Evolutionary conservation across 2,329 filamentous ascomycete species (phyloP), one percentile per base, ranked within the genome.

Genomic region (Bimuria novae-zelandiae): DNA sequence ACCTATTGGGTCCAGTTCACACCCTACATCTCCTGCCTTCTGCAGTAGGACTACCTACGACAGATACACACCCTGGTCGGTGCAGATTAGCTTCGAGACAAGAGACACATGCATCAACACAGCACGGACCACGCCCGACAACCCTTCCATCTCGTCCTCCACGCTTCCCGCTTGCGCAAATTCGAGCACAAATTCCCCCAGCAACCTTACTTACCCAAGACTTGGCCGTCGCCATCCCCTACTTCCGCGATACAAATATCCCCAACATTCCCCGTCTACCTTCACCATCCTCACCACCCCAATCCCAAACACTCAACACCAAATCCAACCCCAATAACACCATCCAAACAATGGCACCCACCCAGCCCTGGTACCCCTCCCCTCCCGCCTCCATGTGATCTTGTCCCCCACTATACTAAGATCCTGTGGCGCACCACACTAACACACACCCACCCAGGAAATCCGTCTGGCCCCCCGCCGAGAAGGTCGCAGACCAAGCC

Each of bases 361-460:
- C 66, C 86, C 81, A 17, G 90, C 75, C 41, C 71, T 76, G 43
- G 75, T 76, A 54, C 75, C 74, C 51, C 64, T 60, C 14, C 27
- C 27, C 27, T 30, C 27, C 7, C 27, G 7, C 27, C 12, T 30
- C 27, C 27, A 7, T 30, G 12, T 30, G 7, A 7, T 7, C 27
- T 30, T 7, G 7, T 30, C 27, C 27, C 12, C 27, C n/a, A n/a
- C n/a, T n/a, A n/a, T n/a, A n/a, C n/a, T n/a, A n/a, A n/a, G n/a
- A n/a, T n/a, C n/a, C n/a, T n/a, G n/a, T n/a, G n/a, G n/a, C n/a
- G n/a, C n/a, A n/a, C n/a, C n/a, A n/a, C n/a, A n/a, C n/a, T 30
- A 7, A 30, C 27, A 7, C 12, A 30, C 27, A 53, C 76, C 74
- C 51, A 63, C 58, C 14, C 11, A 47, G 54, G 54, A 56, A 56